These are phyloP conservation scores for Aphanocladium album DNA, from an alignment of 2,329 filamentous ascomycete genomes.

Conservation along the genomic window DNA sequence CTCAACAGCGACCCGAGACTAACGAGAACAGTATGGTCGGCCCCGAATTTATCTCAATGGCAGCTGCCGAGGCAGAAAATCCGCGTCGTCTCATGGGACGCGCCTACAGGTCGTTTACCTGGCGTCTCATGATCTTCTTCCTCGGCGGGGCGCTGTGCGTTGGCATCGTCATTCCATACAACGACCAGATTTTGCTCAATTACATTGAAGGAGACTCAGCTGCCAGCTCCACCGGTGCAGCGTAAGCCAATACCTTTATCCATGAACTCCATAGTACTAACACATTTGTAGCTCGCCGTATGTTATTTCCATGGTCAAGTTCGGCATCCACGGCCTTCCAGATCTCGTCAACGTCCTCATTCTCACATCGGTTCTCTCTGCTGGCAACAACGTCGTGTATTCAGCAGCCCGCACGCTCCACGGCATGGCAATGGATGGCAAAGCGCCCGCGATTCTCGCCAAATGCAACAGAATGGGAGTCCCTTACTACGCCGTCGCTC, in stretches of 20 bases:
- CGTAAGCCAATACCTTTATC: slow-evolving; percentile 15
- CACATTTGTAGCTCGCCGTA: slow-evolving; percentile 42
- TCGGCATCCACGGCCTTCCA: slow-evolving; percentile 55
- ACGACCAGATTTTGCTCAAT: slow-evolving; percentile 44
- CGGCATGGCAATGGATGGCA: slow-evolving; percentile 47
- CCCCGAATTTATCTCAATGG: slow-evolving; percentile 57
- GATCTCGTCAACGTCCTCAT: slow-evolving; percentile 57
- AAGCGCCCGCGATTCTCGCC: slow-evolving; percentile 38
- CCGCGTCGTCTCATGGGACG: slow-evolving; percentile 53
- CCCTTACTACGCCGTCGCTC: slow-evolving; percentile 17
- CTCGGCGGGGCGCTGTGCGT: slow-evolving; percentile 59
- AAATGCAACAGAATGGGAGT: slow-evolving; percentile 26
- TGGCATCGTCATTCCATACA: slow-evolving; percentile 43
- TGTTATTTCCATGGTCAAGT: slow-evolving; percentile 59
- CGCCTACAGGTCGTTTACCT: slow-evolving; percentile 50
- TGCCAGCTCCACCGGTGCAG: slow-evolving; percentile 20
- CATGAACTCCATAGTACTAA: background rate
- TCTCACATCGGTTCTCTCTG: slow-evolving; percentile 51
- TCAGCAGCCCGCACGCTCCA: slow-evolving; percentile 54
- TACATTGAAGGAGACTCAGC: slow-evolving; percentile 42
- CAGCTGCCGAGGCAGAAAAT: slow-evolving; percentile 59
- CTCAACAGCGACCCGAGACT: too few species aligned
- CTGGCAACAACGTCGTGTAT: slow-evolving; percentile 56
- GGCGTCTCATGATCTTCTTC: slow-evolving; percentile 48
- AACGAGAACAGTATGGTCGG: slow-evolving; percentile 41